Evolutionary conservation across 495 filamentous ascomycete species (phyloP), one percentile per base, ranked within the genome.

Genomic region (Penicillium malachiteum): DNA sequence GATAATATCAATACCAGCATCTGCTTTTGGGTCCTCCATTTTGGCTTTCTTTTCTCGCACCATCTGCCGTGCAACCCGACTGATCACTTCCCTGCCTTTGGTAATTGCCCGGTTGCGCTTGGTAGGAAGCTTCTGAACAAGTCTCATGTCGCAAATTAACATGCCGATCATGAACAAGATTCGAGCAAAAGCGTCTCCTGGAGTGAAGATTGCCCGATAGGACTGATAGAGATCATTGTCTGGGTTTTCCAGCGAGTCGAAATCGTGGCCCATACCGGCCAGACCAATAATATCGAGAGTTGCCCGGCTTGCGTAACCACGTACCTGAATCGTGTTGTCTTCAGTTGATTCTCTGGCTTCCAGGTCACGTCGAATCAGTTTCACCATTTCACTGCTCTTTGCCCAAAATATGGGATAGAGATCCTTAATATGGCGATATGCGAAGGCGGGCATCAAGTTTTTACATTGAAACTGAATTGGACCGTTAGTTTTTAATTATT

Each of bases 271-370:
- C 63, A 97, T 83, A 8, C 93, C 92, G 0, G 92, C 88, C 2
- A 88, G 63, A 8, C 92, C 92, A 60, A 96, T 92, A 58, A 96
- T 96, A 56, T 97, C 93, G 13, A 97, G 82, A 0, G 92, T 91
- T 0, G 84, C 84, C 18, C 91, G 80, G 34, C 78, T 84, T 5
- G 79, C 80, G 87, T 88, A 95, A 31, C 68, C 66, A 46, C 78
- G 68, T 0, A 89, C 79, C 45, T 89, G 83, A 16, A 93, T 54
- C 6, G 63, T 58, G 40, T 74, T 71, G 50, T 74, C 64, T 18
- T 55, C 34, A 7, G 53, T 42, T 18, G 63, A 9, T n/a, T 59
- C 35, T 55, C 65, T 62, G 34, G 14, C 18, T 3, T 55, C 39
- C 6, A 75, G 52, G n/a, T 71, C 67, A 26, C 73, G 41, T 37